phyloP scores from a whole-genome alignment of 352 stramenopile genomes.

The Phytophthora melonis region DNA sequence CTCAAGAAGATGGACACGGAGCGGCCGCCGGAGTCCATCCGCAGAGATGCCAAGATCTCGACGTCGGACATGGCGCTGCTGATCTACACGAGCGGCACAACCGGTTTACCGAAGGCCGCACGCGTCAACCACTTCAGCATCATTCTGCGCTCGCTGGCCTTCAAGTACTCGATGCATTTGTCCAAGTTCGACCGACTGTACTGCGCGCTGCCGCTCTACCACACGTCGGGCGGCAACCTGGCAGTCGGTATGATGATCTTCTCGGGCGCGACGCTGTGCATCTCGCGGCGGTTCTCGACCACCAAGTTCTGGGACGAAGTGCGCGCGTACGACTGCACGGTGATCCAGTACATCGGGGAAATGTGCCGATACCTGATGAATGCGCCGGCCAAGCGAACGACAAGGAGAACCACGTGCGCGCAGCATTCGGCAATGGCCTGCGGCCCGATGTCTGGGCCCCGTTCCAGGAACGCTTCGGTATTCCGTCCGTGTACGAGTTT shows the following conservation, averaged over 20 bases:
- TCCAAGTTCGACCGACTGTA: conserved; percentile 76
- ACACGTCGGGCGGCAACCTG: conserved; percentile 85
- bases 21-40: conserved; percentile 34
- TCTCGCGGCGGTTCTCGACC: conserved; percentile 81
- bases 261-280: conserved; percentile 75
- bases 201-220: conserved; percentile 85
- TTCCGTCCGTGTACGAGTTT: conserved; percentile 91
- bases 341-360: conserved; percentile 93
- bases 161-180: conserved; percentile 62
- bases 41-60: conserved; percentile 43
- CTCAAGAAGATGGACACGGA: conserved; percentile 41
- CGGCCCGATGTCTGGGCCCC: conserved; percentile 88
- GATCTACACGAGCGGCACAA: conserved; percentile 92
- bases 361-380: conserved; percentile 90
- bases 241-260: conserved; percentile 86
- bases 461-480: conserved; percentile 90
- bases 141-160: conserved; percentile 63
- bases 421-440: conserved; percentile 93
- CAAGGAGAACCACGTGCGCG: conserved; percentile 72
- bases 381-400: conserved; percentile 57
- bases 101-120: conserved; percentile 80
- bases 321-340: conserved; percentile 66
- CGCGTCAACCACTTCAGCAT: conserved; percentile 82
- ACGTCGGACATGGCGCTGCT: conserved; percentile 74
- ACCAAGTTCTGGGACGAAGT: conserved; percentile 85